Conservation (phyloP, 257 asterid genomes). For the Echium plantagineum region DNA sequence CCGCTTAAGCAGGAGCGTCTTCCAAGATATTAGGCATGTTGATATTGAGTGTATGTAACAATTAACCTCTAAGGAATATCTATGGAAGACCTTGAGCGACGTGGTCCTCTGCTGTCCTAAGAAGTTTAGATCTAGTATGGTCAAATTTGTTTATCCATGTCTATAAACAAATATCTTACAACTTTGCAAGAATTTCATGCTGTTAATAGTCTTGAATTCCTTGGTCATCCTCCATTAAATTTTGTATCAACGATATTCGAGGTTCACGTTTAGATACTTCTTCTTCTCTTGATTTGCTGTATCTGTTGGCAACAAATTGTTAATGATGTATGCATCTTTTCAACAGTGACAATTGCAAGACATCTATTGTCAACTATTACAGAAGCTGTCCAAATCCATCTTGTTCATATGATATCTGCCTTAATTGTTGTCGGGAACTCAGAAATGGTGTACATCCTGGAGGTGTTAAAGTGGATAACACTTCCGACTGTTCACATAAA, state of each 20-base stretch:
- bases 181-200: not conserved
- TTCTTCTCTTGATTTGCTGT: slow-evolving; percentile 6
- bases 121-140: too few species aligned
- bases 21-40: too few species aligned
- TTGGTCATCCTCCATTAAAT: not conserved
- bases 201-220: not conserved
- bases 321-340: slow-evolving; percentile 13
- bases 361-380: slow-evolving; percentile 68
- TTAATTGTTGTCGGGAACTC: slow-evolving; percentile 63
- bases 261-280: slow-evolving; percentile 1
- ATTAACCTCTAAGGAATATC: too few species aligned
- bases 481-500: slow-evolving; percentile 11
- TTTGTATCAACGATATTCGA: not conserved
- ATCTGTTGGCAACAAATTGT: slow-evolving; percentile 9
- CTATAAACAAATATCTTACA: not conserved
- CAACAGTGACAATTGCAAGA: slow-evolving; percentile 70
- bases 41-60: too few species aligned
- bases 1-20: too few species aligned
- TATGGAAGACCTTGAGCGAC: too few species aligned
- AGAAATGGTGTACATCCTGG: slow-evolving; percentile 48
- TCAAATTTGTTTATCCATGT: not conserved
- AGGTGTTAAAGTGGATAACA: slow-evolving; percentile 16
- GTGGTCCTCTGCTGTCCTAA: too few species aligned
- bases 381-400: slow-evolving; percentile 55
- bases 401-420: slow-evolving; percentile 60